Evolutionary conservation across 1,139 yeast species (phyloP).

Genomic region (Hyphopichia pseudoburtonii): DNA sequence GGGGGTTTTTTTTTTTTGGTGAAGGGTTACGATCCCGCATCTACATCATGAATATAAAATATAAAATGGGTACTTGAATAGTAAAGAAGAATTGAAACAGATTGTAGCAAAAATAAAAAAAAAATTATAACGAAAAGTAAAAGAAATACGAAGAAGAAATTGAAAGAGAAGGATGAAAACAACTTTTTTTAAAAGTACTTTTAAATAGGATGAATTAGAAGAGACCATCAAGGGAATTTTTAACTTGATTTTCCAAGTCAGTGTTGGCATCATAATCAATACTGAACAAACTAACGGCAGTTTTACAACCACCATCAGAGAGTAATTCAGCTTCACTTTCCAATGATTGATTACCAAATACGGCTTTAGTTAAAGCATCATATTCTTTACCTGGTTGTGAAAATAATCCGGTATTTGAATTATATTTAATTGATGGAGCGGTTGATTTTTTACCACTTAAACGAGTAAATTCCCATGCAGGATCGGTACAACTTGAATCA

Average conservation of each 20-base stretch:
- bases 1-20: too few relatives aligned
- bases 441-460: slow-evolving; percentile 33
- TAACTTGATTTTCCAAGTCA: slow-evolving; percentile 1
- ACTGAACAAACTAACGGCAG: slow-evolving; percentile 39
- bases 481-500: slow-evolving; percentile 31
- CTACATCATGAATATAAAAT: too few relatives aligned
- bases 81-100: too few relatives aligned
- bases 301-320: slow-evolving; percentile 26
- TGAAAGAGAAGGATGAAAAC: too few relatives aligned
- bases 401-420: slow-evolving; percentile 29
- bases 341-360: slow-evolving; percentile 33
- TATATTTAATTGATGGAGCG: slow-evolving; percentile 29
- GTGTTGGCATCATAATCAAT: slow-evolving; percentile 44
- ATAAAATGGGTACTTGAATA: too few relatives aligned
- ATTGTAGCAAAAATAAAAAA: too few relatives aligned
- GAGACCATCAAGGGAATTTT: slow-evolving; percentile 2
- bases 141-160: too few relatives aligned
- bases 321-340: slow-evolving; percentile 32
- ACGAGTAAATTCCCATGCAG: slow-evolving; percentile 37
- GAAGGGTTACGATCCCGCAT: too few relatives aligned
- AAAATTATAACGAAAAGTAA: too few relatives aligned
- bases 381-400: slow-evolving; percentile 9
- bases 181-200: too few relatives aligned
- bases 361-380: slow-evolving; percentile 3
- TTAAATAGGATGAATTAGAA: too few relatives aligned